Evolutionary conservation across 2,329 filamentous ascomycete species (phyloP).

Genomic region (Pleochaeta shiraiana): DNA sequence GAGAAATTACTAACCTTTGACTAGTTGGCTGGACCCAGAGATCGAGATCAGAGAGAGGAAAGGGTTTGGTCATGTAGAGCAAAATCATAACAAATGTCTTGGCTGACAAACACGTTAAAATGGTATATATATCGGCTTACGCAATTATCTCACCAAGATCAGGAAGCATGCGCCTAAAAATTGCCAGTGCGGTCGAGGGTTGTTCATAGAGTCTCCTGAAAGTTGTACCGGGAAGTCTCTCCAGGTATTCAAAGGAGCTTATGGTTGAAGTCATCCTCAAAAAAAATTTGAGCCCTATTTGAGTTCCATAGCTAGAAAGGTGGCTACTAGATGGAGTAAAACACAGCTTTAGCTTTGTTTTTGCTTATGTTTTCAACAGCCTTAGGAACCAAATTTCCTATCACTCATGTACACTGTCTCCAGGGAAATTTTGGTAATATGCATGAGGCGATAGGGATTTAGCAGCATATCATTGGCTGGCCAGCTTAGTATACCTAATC

Average conservation of each 20-base stretch:
- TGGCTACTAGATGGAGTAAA: too few species aligned
- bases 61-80: constrained; percentile 68
- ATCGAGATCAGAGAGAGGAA: constrained; percentile 63
- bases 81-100: constrained; percentile 94
- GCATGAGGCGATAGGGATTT: too few species aligned
- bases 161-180: constrained; percentile 93
- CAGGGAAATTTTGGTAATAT: too few species aligned
- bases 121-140: not conserved
- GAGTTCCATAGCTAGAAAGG: too few species aligned
- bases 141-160: constrained; percentile 42
- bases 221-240: constrained; percentile 71
- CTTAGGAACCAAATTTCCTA: too few species aligned
- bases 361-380: too few species aligned
- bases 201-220: constrained; percentile 89
- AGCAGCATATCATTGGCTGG: too few species aligned
- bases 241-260: constrained; percentile 70
- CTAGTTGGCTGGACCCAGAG: constrained; percentile 58
- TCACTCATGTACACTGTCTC: too few species aligned
- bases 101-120: constrained; percentile 28
- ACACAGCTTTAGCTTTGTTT: too few species aligned
- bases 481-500: too few species aligned
- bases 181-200: constrained; percentile 82
- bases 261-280: constrained; percentile 24
- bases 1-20: constrained; percentile 24
- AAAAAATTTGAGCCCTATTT: too few species aligned